phyloP scores from a whole-genome alignment of 2,329 filamentous ascomycete species.

The Sporothrix humicola region DNA sequence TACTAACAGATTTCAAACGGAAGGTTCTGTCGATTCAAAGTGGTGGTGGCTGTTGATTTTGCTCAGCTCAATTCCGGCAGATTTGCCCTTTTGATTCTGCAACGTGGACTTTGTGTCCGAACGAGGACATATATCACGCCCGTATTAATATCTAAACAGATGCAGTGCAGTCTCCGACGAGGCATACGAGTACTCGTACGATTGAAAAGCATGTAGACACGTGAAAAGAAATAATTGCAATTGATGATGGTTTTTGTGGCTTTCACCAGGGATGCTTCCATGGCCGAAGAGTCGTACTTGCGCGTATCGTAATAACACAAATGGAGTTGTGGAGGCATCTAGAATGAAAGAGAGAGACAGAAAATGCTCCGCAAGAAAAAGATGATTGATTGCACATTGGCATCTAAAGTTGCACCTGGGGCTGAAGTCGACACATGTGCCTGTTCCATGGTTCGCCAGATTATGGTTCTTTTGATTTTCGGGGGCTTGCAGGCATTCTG shows the following conservation, averaged over 20 bases:
- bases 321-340: slow-evolving; percentile 17
- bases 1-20: no score
- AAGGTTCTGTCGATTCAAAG: neutral
- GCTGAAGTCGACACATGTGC: slow-evolving; percentile 9
- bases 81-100: neutral
- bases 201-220: neutral
- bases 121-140: slow-evolving; percentile 22
- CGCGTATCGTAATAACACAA: slow-evolving; percentile 19
- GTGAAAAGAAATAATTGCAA: neutral
- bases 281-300: neutral
- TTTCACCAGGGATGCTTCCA: neutral
- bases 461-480: neutral
- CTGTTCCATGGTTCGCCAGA: slow-evolving; percentile 21
- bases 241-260: neutral
- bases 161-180: slow-evolving; percentile 7
- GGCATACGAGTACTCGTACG: neutral
- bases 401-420: slow-evolving; percentile 4
- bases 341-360: no score
- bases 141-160: slow-evolving; percentile 17
- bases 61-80: neutral
- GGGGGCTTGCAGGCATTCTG: neutral
- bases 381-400: slow-evolving; percentile 6
- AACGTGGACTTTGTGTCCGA: neutral
- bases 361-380: no score
- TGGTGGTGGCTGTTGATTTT: neutral